Evolutionary conservation across 768 basidiomycete genomes (phyloP).

Genomic region (Lentinula raphanica): DNA sequence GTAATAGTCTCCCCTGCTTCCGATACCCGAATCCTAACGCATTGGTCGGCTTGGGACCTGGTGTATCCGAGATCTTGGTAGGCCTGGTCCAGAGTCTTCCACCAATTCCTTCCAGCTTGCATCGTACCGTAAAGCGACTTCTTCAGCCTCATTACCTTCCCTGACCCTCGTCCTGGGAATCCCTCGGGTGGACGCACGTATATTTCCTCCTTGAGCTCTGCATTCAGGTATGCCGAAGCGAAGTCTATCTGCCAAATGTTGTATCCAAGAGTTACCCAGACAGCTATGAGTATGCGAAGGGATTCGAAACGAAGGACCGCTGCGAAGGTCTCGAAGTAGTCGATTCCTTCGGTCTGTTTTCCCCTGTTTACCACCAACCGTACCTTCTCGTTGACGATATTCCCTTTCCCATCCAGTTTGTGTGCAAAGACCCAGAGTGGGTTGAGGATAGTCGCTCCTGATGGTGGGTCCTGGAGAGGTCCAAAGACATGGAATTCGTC

Average conservation of each 20-base stretch:
- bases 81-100: not conserved
- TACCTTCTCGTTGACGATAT: conserved; percentile 16
- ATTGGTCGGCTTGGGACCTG: conserved; percentile 8
- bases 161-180: not conserved
- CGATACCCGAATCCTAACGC: not conserved
- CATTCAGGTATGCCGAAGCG: no score
- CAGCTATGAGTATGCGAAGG: no score
- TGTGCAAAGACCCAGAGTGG: conserved; percentile 4
- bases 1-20: conserved; percentile 5
- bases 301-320: conserved; percentile 17
- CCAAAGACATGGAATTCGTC: not conserved
- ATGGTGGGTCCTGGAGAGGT: not conserved
- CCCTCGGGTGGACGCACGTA: no score
- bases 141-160: conserved; percentile 2
- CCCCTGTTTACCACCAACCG: conserved; percentile 20
- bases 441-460: not conserved
- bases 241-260: no score
- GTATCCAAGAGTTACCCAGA: no score
- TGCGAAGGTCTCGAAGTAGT: conserved; percentile 26
- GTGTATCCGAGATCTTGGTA: conserved; percentile 6
- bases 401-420: not conserved
- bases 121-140: conserved; percentile 9
- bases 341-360: conserved; percentile 25
- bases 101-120: conserved; percentile 10
- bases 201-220: no score